A percentile compares a stretch with the other conserved stretches of the same genome.
Conservation (phyloP, 331 rosid species). For the Pyracantha coccinea region DNA sequence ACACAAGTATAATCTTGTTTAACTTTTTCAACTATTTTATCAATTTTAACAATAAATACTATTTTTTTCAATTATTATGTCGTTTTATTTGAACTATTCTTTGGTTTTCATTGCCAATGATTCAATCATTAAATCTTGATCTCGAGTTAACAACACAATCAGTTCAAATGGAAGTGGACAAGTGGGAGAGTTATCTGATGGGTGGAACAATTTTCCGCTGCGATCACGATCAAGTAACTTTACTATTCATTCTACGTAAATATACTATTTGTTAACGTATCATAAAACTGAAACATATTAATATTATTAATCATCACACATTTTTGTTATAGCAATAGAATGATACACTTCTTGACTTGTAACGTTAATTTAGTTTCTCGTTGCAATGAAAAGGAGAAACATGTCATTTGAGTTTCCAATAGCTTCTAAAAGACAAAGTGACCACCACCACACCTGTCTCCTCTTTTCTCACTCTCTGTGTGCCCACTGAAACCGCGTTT, state of each 20-base stretch:
- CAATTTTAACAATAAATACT: not conserved
- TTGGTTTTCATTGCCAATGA: not conserved
- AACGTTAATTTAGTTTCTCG: too few species aligned
- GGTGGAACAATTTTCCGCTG: too few species aligned
- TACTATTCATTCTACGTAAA: too few species aligned
- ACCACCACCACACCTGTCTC: not conserved
- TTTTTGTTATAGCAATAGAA: too few species aligned
- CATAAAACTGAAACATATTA: too few species aligned
- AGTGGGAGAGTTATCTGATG: too few species aligned
- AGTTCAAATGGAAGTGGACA: not conserved
- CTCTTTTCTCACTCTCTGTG: not conserved
- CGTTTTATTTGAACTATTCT: not conserved
- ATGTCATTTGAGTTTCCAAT: not conserved
- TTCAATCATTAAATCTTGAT: not conserved
- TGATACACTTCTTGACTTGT: too few species aligned
- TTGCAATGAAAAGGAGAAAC: not conserved
- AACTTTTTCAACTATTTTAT: not conserved
- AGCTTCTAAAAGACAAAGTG: not conserved
- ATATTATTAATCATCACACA: too few species aligned
- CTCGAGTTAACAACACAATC: not conserved
- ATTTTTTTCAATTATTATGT: not conserved
- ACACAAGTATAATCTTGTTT: not conserved
- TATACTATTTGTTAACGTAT: too few species aligned
- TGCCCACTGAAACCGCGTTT: slow-evolving; percentile 42
- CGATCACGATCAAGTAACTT: too few species aligned